phyloP scores from a whole-genome alignment of 176 grass and related monocot genomes.

The Zea luxurians region DNA sequence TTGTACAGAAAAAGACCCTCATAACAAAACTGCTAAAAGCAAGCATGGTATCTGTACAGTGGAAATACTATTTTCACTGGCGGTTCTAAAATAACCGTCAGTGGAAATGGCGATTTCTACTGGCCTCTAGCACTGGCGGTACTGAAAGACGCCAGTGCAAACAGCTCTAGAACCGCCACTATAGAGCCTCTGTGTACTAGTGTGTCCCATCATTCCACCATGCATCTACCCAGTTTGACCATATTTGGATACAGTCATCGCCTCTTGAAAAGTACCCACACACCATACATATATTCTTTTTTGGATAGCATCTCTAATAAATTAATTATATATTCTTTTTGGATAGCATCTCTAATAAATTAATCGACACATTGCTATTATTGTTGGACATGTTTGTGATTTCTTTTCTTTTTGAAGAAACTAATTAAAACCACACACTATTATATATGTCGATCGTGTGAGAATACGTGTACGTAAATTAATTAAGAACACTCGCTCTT shows the following conservation, averaged over 20 bases:
- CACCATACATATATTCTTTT: background rate
- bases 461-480: too few relatives aligned
- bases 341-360: background rate
- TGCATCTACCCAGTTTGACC: constrained; percentile 30
- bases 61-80: too few relatives aligned
- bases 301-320: background rate
- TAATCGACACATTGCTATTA: background rate
- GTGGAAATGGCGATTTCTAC: too few relatives aligned
- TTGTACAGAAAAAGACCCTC: constrained; percentile 6
- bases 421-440: background rate
- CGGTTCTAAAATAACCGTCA: too few relatives aligned
- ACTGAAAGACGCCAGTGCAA: too few relatives aligned
- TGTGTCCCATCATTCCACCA: background rate
- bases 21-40: constrained; percentile 29
- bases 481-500: background rate
- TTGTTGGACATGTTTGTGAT: background rate
- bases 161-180: too few relatives aligned
- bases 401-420: background rate
- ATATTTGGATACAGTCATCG: constrained; percentile 13
- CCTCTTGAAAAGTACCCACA: background rate
- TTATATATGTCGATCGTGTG: background rate
- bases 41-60: background rate
- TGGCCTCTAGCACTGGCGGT: too few relatives aligned
- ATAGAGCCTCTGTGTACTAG: too few relatives aligned
- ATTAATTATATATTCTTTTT: background rate